These are phyloP conservation scores for Metschnikowia kunwiensis DNA, from an alignment of 805 yeast genomes.

Conservation along the genomic window DNA sequence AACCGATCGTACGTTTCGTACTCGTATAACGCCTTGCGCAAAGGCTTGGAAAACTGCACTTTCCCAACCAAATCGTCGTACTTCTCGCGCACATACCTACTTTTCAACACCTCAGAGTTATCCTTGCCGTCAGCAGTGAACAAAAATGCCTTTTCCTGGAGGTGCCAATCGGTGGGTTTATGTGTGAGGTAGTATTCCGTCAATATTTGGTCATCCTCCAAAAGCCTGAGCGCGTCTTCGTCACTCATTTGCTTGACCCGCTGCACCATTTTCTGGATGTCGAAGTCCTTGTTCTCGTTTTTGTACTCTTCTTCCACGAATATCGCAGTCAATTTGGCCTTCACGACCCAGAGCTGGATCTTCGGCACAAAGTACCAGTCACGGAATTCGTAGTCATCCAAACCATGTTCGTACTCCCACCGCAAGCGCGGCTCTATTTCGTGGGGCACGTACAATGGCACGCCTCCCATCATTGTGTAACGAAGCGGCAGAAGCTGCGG, in stretches of 20 bases:
- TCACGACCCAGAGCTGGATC: constrained; percentile 21
- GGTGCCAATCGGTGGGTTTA: constrained; percentile 19
- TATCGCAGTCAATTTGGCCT: constrained; percentile 10
- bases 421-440: constrained; percentile 17
- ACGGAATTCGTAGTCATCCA: constrained; percentile 8
- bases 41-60: constrained; percentile 8
- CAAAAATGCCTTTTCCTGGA: constrained; percentile 18
- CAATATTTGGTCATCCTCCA: constrained; percentile 22
- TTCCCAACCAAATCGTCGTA: constrained; percentile 9
- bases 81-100: not conserved
- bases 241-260: constrained; percentile 25
- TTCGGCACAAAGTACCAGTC: constrained; percentile 19
- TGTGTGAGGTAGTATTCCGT: constrained; percentile 23
- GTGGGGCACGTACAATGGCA: constrained; percentile 18
- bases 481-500: constrained; percentile 20
- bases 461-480: constrained; percentile 20
- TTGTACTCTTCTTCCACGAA: constrained; percentile 13
- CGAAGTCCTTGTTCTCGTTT: constrained; percentile 1
- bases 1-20: constrained; percentile 10
- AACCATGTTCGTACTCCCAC: constrained; percentile 21
- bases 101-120: not conserved
- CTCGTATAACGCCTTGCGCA: constrained; percentile 13
- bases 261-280: constrained; percentile 15
- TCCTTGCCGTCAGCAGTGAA: constrained; percentile 17
- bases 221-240: constrained; percentile 21